Evolutionary conservation across 1,284 basidiomycete genomes (phyloP).

Genomic region (Apiotrichum brassicae): DNA sequence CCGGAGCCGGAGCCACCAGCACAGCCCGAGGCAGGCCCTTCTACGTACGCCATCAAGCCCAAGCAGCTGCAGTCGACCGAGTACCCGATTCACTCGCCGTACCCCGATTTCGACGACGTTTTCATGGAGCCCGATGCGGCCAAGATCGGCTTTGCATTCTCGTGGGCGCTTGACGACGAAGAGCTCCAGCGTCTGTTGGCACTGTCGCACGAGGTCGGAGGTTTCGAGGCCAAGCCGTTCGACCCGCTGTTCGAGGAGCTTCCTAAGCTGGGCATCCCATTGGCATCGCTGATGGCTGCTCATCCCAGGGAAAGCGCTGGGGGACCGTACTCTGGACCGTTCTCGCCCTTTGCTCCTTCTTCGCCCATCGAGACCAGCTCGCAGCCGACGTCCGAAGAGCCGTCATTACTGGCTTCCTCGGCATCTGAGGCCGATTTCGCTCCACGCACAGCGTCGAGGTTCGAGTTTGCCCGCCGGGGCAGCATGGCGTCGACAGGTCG

Average conservation of each 20-base stretch:
- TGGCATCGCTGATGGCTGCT: constrained; percentile 15
- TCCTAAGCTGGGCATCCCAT: constrained; percentile 21
- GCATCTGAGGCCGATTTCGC: constrained; percentile 6
- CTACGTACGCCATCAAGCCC: constrained; percentile 24
- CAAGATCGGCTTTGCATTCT: constrained; percentile 37
- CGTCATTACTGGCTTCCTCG: neutral
- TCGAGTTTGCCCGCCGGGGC: constrained; percentile 19
- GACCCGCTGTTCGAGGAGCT: constrained; percentile 22
- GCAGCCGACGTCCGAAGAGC: constrained; percentile 5
- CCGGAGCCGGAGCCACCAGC: constrained; percentile 13
- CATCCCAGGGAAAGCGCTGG: constrained; percentile 5
- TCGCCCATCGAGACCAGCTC: constrained; percentile 12
- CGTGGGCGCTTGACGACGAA: constrained; percentile 25
- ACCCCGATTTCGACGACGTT: constrained; percentile 72
- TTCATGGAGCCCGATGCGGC: constrained; percentile 33
- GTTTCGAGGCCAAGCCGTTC: constrained; percentile 38
- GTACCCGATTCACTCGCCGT: constrained; percentile 59
- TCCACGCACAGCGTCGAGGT: constrained; percentile 14
- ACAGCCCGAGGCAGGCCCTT: constrained; percentile 37
- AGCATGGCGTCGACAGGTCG: constrained; percentile 7
- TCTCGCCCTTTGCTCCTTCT: constrained; percentile 18
- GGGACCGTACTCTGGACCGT: constrained; percentile 15
- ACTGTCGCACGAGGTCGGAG: constrained; percentile 18
- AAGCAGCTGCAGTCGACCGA: constrained; percentile 18
- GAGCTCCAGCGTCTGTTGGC: constrained; percentile 23